Base-by-base conservation (phyloP, 179 eudicot genomes). In the Carnegiea gigantea region DNA sequence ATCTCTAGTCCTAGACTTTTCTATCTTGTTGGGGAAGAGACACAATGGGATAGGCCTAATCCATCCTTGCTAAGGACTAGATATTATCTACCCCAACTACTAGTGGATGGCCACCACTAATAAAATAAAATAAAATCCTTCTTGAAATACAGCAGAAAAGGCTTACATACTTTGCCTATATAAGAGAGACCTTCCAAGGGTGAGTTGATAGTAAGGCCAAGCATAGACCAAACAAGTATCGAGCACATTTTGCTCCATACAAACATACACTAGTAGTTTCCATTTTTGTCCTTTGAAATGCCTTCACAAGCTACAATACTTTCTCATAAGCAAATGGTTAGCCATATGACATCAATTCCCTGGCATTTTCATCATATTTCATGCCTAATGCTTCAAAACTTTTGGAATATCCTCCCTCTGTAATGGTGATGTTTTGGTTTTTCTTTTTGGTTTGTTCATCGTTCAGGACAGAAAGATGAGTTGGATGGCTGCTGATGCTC, bases 381-480 rank as follows among this genome's bases (percentile, higher is more conserved):
- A 53, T 53, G 20, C 20, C 20, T 53, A 53, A 53, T 8, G 21
- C 49, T 53, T 53, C 3, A 54, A 17, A 0, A 54, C 60, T 54
- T 54, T 15, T 4, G 14, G 2, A 9, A 9, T 14, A 54, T 54
- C 5, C 14, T 4, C 6, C 5, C 13, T 62, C 1, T 62, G 24
- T 62, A 23, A 21, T 60, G 10, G 15, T 49, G 4, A 9, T 49
- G 1, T 5, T 20, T 60, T 6, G 5, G 5, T 59, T 11, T 43
- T 71, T 46, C 51, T 71, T 9, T 77, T 54, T 81, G 12, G 18
- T 80, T 46, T 54, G 43, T 60, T 70, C 3, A 60, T 82, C 82
- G 85, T 71, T 83, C 84, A 92, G 93, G 93, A 91, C 18, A 90
- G 85, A 59, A 91, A 93, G 82, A 79, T 89, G 92, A 86, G 89